Conservation (phyloP, 1,284 basidiomycete genomes). For the Tilletia setariae region DNA sequence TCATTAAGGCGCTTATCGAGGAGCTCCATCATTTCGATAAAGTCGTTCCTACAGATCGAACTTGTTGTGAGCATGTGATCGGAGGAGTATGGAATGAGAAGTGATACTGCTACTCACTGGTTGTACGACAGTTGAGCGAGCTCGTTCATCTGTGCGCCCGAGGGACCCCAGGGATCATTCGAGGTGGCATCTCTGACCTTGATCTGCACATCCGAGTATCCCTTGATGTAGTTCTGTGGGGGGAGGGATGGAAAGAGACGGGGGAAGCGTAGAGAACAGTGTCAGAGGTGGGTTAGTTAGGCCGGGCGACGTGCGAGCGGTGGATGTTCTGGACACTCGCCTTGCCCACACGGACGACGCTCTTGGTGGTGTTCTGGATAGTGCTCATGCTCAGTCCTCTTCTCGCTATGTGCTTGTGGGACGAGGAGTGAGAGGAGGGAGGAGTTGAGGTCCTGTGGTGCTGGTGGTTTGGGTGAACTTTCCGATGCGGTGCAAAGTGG, state of each 20-base stretch:
- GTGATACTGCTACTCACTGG: conserved; percentile 64
- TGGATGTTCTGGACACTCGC: neutral
- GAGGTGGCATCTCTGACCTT: conserved; percentile 98
- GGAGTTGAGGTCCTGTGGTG: neutral
- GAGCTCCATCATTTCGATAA: conserved; percentile 99
- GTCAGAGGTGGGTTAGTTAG: neutral
- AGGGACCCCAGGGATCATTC: conserved; percentile 99
- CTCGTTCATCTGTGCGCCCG: conserved; percentile 94
- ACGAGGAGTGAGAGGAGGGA: neutral
- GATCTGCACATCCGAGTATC: conserved; percentile 65
- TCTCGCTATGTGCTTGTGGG: neutral
- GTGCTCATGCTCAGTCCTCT: neutral
- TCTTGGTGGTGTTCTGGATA: conserved; percentile 51
- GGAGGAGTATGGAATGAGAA: conserved; percentile 2
- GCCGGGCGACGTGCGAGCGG: neutral
- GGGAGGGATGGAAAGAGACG: neutral
- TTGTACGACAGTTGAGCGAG: conserved; percentile 96
- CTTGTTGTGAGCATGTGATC: neutral
- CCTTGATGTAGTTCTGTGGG: conserved; percentile 50
- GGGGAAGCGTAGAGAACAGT: neutral
- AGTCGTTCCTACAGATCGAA: conserved; percentile 71
- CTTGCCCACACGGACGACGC: conserved; percentile 51
- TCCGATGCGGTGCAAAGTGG: neutral
- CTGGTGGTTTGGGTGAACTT: neutral
- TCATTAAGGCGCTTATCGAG: conserved; percentile 97